Percentiles rank a stretch among this genome's conserved stretches.
These are phyloP conservation scores for Pleurotus ostreatus DNA, from an alignment of 768 basidiomycete genomes.

Conservation along the genomic window DNA sequence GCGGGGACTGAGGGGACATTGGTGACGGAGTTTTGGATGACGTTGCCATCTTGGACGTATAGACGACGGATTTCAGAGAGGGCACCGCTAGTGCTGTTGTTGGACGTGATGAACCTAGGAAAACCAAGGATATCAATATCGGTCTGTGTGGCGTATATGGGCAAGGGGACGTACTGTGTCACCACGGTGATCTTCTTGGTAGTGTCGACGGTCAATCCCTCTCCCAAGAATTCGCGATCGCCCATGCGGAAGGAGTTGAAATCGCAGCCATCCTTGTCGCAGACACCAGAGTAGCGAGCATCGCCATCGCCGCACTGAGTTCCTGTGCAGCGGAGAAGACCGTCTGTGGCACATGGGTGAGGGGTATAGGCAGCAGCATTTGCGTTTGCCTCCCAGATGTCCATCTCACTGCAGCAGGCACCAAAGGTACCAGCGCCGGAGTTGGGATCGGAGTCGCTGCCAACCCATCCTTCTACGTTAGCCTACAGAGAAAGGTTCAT, in stretches of 20 bases:
- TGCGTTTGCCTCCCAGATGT: constrained; percentile 39
- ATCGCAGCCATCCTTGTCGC: constrained; percentile 41
- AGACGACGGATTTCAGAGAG: constrained; percentile 40
- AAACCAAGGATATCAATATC: background rate
- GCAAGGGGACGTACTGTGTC: constrained; percentile 39
- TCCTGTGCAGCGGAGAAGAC: constrained; percentile 27
- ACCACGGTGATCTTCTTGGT: constrained; percentile 35
- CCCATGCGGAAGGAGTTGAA: constrained; percentile 45
- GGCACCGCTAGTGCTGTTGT: constrained; percentile 32
- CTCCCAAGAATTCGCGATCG: constrained; percentile 35
- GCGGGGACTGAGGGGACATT: constrained; percentile 31
- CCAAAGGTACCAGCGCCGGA: constrained; percentile 31
- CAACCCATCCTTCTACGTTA: constrained; percentile 35
- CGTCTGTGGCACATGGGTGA: constrained; percentile 32
- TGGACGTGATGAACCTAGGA: constrained; percentile 34
- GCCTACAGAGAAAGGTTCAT: constrained; percentile 15
- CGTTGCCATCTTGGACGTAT: constrained; percentile 39
- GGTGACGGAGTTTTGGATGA: constrained; percentile 34
- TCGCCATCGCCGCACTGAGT: constrained; percentile 21
- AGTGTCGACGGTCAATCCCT: constrained; percentile 34
- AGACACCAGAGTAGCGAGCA: constrained; percentile 29
- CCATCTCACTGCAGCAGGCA: constrained; percentile 38
- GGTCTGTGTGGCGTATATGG: constrained; percentile 31
- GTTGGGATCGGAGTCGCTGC: constrained; percentile 25
- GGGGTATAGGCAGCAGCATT: constrained; percentile 35